Base-by-base conservation (phyloP, 371 early-diverging fungal species). In the Actinomortierella ambigua region DNA sequence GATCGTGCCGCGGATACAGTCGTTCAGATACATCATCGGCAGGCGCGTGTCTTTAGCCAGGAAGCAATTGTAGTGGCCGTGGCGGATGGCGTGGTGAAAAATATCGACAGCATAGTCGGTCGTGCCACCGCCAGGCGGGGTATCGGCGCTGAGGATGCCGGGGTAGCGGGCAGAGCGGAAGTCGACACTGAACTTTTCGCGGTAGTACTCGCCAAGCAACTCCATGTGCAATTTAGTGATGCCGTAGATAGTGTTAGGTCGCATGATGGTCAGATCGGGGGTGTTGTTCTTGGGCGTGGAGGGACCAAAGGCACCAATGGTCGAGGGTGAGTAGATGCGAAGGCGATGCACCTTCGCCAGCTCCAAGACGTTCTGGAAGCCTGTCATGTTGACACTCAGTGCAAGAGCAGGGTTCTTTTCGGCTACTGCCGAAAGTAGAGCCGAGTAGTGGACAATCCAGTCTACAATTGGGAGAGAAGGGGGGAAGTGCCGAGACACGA, bases 21-120 rank as follows among this genome's bases (percentile, higher is more conserved):
- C 87, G 52, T 71, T 70, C 22, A 86, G 77, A 53, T 83, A 86
- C 73, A 87, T 85, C 87, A 86, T 86, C 6, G 87, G 85, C 42
- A 86, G 73, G 6, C 75, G 68, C 7, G 86, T 80, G 41, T 80
- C 81, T 40, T 71, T 65, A 34, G 57, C 59, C 53, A 86, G 64
- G 76, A 85, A 85, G 53, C 81, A 86, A 27, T 67, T 53, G 56
- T 82, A 86, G 28, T 78, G 65, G 52, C 79, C 79, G 17, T 65
- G 62, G 41, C 79, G 71, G 29, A 85, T 62, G n/a, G 84, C 85
- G 3, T 77, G 80, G 55, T 85, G 83, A 73, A 86, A 84, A 26
- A 86, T 86, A 28, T 86, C 86, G 54, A 86, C 82, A 18, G 87
- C 87, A 24, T 86, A 86, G 43, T 86, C 86, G 11, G 85, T 80